Conservation (phyloP, 1,139 yeast species). For the Arxiozyma bovina region DNA sequence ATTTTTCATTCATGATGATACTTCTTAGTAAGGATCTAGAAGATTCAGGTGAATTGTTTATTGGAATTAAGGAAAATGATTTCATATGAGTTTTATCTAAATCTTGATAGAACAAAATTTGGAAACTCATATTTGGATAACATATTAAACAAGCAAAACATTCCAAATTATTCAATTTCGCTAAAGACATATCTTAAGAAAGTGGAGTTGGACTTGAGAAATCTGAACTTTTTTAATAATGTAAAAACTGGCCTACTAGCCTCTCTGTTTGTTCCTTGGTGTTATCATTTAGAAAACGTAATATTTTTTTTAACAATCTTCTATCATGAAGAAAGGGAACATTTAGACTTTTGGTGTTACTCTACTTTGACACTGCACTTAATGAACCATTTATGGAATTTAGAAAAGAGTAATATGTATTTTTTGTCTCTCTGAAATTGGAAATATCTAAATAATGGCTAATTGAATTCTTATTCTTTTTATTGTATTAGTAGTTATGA, state of each 20-base stretch:
- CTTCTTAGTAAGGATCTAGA: not conserved
- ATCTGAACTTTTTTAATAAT: not conserved
- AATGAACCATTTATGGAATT: not conserved
- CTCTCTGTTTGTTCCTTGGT: slow-evolving; percentile 8
- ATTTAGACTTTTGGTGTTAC: not conserved
- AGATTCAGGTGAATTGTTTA: not conserved
- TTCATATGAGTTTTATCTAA: not conserved
- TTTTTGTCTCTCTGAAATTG: no score
- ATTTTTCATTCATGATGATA: not conserved
- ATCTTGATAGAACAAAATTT: slow-evolving; percentile 3
- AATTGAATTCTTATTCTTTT: no score
- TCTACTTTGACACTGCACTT: not conserved
- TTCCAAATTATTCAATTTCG: not conserved
- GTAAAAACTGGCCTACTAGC: slow-evolving; percentile 20
- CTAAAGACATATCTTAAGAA: not conserved
- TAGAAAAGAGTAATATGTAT: no score
- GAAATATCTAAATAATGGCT: no score
- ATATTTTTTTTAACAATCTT: slow-evolving; percentile 3
- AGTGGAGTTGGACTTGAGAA: not conserved
- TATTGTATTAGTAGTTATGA: no score
- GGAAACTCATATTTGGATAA: not conserved
- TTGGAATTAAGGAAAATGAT: not conserved
- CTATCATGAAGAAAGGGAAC: not conserved
- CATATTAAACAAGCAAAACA: not conserved
- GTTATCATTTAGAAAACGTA: not conserved